Conservation (phyloP, 257 asterid genomes). For the Petunia axillaris region DNA sequence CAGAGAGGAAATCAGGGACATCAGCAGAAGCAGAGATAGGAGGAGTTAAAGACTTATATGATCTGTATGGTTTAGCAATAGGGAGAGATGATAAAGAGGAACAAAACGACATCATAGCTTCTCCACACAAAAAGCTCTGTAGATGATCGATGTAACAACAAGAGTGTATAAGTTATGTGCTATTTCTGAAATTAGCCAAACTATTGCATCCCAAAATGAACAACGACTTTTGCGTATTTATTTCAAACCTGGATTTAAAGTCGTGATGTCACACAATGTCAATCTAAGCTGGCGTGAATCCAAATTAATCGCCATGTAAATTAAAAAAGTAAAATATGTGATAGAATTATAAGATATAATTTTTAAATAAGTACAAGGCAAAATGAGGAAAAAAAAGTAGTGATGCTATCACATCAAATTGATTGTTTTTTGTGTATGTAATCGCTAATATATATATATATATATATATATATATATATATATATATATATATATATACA, state of each 20-base stretch:
- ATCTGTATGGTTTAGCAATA: conserved; percentile 33
- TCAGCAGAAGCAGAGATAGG: conserved; percentile 74
- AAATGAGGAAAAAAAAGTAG: too few species aligned
- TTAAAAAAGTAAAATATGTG: too few species aligned
- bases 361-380: too few species aligned
- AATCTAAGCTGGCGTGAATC: too few species aligned
- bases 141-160: neutral
- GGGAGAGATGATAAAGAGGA: conserved; percentile 39
- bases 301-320: too few species aligned
- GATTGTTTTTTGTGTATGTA: too few species aligned
- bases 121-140: conserved; percentile 15
- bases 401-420: too few species aligned
- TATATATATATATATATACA: too few species aligned
- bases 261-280: neutral
- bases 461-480: too few species aligned
- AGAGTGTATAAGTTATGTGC: neutral
- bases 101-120: conserved; percentile 58
- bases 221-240: neutral
- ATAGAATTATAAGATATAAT: too few species aligned
- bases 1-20: conserved; percentile 81
- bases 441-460: too few species aligned
- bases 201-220: neutral
- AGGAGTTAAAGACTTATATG: conserved; percentile 35
- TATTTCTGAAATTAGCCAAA: neutral
- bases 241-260: neutral